Base-by-base conservation (phyloP, 2,329 filamentous ascomycete genomes). In the Trichoderma aggressivum region DNA sequence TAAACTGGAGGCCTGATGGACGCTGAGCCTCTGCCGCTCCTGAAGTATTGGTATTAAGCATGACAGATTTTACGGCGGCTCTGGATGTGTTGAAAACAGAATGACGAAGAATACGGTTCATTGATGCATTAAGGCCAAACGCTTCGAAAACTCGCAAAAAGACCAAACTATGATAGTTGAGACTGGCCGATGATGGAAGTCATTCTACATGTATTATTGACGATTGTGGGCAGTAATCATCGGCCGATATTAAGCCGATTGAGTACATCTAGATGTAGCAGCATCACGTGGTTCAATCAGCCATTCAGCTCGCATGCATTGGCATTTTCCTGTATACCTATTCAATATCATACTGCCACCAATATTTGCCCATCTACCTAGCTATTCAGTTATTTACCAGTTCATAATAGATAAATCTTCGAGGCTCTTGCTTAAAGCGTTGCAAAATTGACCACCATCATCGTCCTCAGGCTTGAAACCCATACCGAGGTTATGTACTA, bases 41-140 rank as follows among this genome's bases (percentile, higher is more conserved):
- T 1, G 10, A 21, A 1, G n/a, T 6, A 6, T 6, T 11, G n/a
- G 43, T 21, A 12, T n/a, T 50, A 12, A 21, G 2, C 43, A 50
- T 50, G n/a, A 0, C 5, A n/a, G 4, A 50, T 50, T 50, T 21
- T 50, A 21, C 10, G 43, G n/a, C 5, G 43, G 43, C 10, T 21
- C n/a, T 21, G 1, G 43, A 6, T 12, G n/a, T 21, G 10, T 21
- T 21, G n/a, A 50, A 50, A 0, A 5, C 43, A 50, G n/a, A 50
- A 50, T 12, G 5, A 21, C n/a, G n/a, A 0, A 50, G 18, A 50
- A 21, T 2, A 21, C 10, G 18, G n/a, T 21, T 50, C 43, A 50
- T 50, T 3, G 5, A 50, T 12, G n/a, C n/a, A 21, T 0, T 0
- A 3, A 21, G 0, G 21, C 8, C 0, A 5, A 3, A 43, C 16